Evolutionary conservation across 345 rosid species (phyloP).

Genomic region (Populus deltoides): DNA sequence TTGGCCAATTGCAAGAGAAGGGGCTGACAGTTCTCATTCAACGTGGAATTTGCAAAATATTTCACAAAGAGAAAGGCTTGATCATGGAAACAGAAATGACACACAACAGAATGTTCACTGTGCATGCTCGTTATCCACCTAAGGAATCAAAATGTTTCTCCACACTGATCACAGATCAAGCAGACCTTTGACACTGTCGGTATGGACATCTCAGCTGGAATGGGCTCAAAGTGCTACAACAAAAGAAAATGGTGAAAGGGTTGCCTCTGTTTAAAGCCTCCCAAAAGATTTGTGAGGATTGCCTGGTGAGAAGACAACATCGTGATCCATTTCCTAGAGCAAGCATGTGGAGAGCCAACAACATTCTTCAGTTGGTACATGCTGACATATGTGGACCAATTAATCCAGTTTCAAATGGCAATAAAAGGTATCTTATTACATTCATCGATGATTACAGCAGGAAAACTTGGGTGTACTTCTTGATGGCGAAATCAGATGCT

Average conservation of each 20-base stretch:
- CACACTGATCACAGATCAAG: not conserved
- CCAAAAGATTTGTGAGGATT: not conserved
- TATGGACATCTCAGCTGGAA: too few species aligned
- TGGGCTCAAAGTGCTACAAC: not conserved
- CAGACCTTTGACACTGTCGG: too few species aligned
- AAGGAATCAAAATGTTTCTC: too few species aligned
- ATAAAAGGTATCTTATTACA: not conserved
- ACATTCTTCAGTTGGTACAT: not conserved
- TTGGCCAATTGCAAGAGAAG: slow-evolving; percentile 11
- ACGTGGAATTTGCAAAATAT: not conserved
- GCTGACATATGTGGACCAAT: not conserved
- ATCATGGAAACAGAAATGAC: not conserved
- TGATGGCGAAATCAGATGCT: not conserved
- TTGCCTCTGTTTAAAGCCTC: not conserved
- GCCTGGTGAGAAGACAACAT: slow-evolving; percentile 4
- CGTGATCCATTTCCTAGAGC: not conserved
- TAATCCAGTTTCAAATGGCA: too few species aligned
- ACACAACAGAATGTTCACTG: not conserved
- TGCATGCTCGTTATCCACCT: not conserved
- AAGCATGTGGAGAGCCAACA: not conserved
- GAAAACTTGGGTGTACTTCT: not conserved
- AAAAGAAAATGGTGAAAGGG: not conserved
- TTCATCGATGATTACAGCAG: not conserved
- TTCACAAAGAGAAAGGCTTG: not conserved
- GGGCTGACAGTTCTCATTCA: not conserved